Percentiles rank a stretch among this genome's conserved stretches.
Conservation (phyloP, 257 asterid genomes). For the Salvia hispanica region DNA sequence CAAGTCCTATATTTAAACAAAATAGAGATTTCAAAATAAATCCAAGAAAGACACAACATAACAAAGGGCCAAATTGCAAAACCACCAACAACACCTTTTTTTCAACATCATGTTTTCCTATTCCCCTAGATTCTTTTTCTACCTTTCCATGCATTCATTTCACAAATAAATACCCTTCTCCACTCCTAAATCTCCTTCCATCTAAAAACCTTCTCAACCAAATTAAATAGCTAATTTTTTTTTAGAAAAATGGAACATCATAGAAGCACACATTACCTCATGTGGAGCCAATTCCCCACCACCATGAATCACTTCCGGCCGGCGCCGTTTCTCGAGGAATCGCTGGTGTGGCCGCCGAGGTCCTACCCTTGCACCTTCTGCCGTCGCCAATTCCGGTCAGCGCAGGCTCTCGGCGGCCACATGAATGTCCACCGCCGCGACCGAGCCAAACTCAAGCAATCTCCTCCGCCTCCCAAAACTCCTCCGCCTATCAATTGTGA, state of each 20-base stretch:
- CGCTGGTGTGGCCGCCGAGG: slow-evolving; percentile 65
- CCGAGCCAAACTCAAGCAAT: slow-evolving; percentile 62
- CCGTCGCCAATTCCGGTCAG: slow-evolving; percentile 57
- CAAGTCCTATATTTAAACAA: neutral
- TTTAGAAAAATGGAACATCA: neutral
- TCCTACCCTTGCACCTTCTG: slow-evolving; percentile 66
- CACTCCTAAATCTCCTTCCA: neutral
- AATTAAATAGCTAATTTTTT: too few relatives aligned
- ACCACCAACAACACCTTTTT: slow-evolving; percentile 39
- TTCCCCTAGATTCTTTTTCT: slow-evolving; percentile 33
- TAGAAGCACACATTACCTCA: slow-evolving; percentile 21
- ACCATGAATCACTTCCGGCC: neutral
- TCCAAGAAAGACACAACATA: slow-evolving; percentile 39
- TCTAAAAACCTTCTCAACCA: too few relatives aligned
- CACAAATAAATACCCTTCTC: neutral
- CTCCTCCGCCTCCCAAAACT: slow-evolving; percentile 20
- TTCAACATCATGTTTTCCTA: slow-evolving; percentile 32
- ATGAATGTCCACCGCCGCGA: slow-evolving; percentile 80
- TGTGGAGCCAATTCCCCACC: slow-evolving; percentile 20
- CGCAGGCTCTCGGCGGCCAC: slow-evolving; percentile 81
- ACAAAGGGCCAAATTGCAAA: slow-evolving; percentile 45
- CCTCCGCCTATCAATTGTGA: too few relatives aligned
- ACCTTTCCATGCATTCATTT: slow-evolving; percentile 15
- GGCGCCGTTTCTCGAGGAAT: slow-evolving; percentile 34
- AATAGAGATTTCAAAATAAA: slow-evolving; percentile 5